Percentiles rank a stretch among this genome's conserved stretches.
Conservation (phyloP, 495 filamentous ascomycete genomes). For the Parmelia sp. region DNA sequence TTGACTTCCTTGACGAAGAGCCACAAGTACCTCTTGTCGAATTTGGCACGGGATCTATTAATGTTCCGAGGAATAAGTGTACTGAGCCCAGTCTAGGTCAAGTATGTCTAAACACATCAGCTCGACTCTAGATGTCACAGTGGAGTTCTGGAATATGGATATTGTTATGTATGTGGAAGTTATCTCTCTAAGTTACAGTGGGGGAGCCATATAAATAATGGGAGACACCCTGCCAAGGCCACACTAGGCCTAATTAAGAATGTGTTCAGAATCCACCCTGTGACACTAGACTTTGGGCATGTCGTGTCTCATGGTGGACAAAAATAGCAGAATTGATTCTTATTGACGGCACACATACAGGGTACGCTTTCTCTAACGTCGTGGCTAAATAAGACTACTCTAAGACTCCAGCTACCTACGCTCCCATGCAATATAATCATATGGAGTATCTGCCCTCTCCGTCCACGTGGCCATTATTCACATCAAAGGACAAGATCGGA, state of each 20-base stretch:
- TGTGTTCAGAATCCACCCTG: no score
- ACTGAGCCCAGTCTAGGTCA: neutral
- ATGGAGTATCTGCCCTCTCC: neutral
- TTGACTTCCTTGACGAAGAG: neutral
- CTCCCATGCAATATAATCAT: conserved; percentile 1
- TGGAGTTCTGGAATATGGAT: no score
- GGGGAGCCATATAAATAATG: no score
- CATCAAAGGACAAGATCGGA: neutral
- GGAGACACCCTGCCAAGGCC: no score
- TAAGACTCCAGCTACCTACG: neutral
- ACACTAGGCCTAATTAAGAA: no score
- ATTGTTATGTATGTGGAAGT: no score
- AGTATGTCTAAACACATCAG: neutral
- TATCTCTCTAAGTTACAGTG: no score
- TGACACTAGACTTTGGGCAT: neutral
- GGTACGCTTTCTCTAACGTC: no score
- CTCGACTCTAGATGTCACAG: no score
- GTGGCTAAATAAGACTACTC: neutral
- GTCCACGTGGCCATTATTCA: neutral
- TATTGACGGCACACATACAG: neutral
- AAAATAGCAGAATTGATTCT: neutral
- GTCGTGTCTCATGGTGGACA: neutral
- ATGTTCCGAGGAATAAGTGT: neutral
- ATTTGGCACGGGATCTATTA: neutral
- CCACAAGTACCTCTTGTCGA: neutral